A percentile compares a stretch with the other conserved stretches of the same genome.
Evolutionary conservation across 768 basidiomycete species (phyloP).

Genomic region (Pulveroboletus sp.): DNA sequence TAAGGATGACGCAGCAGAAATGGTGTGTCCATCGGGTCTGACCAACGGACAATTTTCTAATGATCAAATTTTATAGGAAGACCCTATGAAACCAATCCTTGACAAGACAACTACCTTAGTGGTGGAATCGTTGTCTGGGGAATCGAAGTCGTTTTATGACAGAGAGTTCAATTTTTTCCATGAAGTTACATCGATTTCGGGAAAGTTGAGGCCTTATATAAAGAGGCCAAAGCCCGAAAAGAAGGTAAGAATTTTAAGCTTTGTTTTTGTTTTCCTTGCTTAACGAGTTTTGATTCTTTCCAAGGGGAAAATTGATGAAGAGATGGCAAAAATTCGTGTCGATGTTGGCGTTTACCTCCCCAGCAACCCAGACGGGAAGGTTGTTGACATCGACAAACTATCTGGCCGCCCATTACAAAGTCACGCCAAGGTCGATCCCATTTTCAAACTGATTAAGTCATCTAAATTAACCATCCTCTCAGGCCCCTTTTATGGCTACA

Average conservation of each 20-base stretch:
- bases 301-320: constrained; percentile 97
- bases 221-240: constrained; percentile 95
- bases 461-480: constrained; percentile 3
- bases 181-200: constrained; percentile 96
- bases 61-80: constrained; percentile 52
- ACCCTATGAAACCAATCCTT: constrained; percentile 94
- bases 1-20: constrained; percentile 84
- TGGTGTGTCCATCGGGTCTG: constrained; percentile 44
- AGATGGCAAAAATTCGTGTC: constrained; percentile 94
- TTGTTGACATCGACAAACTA: constrained; percentile 96
- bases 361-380: constrained; percentile 93
- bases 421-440: constrained; percentile 78
- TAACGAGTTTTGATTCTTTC: background rate
- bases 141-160: constrained; percentile 85
- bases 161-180: constrained; percentile 95
- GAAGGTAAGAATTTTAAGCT: constrained; percentile 51
- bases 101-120: constrained; percentile 80
- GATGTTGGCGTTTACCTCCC: constrained; percentile 97
- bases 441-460: background rate
- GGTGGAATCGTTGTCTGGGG: constrained; percentile 81
- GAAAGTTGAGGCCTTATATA: constrained; percentile 94
- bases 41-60: background rate
- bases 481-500: constrained; percentile 99
- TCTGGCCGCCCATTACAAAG: constrained; percentile 95
- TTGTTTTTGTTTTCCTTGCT: background rate